Conservation (phyloP, 2,329 filamentous ascomycete species). For the Trichoderma endophyticum region DNA sequence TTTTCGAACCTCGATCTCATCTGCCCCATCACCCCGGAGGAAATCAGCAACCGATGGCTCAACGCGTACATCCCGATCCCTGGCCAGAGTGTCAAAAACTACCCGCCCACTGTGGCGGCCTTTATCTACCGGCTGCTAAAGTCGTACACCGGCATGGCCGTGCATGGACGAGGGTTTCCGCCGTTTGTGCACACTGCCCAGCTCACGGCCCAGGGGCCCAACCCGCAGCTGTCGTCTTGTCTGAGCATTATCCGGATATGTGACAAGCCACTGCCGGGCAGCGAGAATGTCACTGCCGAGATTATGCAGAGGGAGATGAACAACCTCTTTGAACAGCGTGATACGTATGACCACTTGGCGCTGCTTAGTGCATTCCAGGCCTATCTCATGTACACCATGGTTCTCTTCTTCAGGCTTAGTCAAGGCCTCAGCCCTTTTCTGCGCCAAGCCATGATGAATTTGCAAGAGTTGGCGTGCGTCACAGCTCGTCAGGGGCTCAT, state of each 20-base stretch:
- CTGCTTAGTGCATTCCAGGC: conserved; percentile 49
- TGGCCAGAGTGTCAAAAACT: conserved; percentile 42
- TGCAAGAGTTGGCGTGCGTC: conserved; percentile 48
- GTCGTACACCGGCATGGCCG: conserved; percentile 39
- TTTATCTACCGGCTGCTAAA: conserved; percentile 44
- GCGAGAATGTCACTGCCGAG: conserved; percentile 29
- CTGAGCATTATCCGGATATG: conserved; percentile 41
- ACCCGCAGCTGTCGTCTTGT: conserved; percentile 38
- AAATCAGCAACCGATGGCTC: conserved; percentile 49
- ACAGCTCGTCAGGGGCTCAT: conserved; percentile 41
- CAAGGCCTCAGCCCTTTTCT: conserved; percentile 30
- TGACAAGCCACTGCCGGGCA: conserved; percentile 34
- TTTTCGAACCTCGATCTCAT: conserved; percentile 38
- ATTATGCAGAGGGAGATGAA: conserved; percentile 44
- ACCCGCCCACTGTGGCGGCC: conserved; percentile 34
- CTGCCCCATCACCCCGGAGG: conserved; percentile 45
- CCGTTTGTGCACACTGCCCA: conserved; percentile 46
- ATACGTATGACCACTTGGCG: conserved; percentile 26
- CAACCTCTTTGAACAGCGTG: conserved; percentile 32
- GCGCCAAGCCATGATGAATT: conserved; percentile 45
- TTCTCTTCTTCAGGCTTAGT: conserved; percentile 42
- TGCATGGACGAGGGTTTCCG: conserved; percentile 37
- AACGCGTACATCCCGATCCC: conserved; percentile 45
- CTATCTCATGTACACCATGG: conserved; percentile 51
- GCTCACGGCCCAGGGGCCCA: conserved; percentile 23